Evolutionary conservation across 257 asterid species (phyloP).

Genomic region (Fraxinus pennsylvanica): DNA sequence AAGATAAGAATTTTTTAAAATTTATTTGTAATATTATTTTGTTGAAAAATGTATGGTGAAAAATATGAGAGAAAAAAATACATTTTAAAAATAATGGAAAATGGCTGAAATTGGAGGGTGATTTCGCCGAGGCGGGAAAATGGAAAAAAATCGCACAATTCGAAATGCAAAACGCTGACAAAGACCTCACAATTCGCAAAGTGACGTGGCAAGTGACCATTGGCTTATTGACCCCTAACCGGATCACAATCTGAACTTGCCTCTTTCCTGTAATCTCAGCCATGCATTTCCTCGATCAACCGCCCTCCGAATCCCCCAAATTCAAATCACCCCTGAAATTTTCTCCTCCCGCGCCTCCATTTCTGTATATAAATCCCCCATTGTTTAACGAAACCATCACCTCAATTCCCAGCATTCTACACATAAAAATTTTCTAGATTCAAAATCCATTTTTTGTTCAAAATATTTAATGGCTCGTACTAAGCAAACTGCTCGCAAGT

Average conservation of each 20-base stretch:
- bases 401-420: background rate
- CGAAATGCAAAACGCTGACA: background rate
- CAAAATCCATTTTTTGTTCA: background rate
- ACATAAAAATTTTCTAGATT: too few relatives aligned
- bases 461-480: slow-evolving; percentile 21
- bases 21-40: too few relatives aligned
- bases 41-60: too few relatives aligned
- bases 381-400: background rate
- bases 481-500: slow-evolving; percentile 28
- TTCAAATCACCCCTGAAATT: slow-evolving; percentile 6
- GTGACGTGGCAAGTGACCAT: slow-evolving; percentile 1
- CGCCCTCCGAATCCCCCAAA: background rate
- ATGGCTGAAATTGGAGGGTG: background rate
- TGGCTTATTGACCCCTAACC: background rate
- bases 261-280: background rate
- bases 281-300: slow-evolving; percentile 10
- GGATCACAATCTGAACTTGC: slow-evolving; percentile 4
- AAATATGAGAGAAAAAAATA: too few relatives aligned
- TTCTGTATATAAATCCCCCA: slow-evolving; percentile 10
- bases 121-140: background rate
- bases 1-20: too few relatives aligned
- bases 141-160: background rate
- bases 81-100: too few relatives aligned
- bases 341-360: slow-evolving; percentile 2
- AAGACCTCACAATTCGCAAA: background rate